Evolutionary conservation across 2,329 filamentous ascomycete species (phyloP), one percentile per base, ranked within the genome.

Genomic region (Aotearoamyces nothofagi): DNA sequence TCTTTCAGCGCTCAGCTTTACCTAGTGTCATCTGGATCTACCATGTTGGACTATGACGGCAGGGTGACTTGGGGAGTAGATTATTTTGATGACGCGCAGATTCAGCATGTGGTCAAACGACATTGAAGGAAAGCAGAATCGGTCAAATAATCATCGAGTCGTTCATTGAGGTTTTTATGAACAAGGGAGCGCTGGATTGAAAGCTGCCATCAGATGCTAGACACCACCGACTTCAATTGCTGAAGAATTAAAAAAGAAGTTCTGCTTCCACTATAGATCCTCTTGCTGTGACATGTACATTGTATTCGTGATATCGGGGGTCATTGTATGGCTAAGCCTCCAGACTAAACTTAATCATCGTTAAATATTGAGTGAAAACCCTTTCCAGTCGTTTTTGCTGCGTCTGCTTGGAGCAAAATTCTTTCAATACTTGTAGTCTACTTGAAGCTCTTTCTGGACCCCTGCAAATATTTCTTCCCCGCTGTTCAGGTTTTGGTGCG

Each of bases 41-140:
- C 38, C 47, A 36, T 31, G 43, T 36, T 32, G 41, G 43, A 43
- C 39, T 36, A 43, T 41, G 37, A 37, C 33, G 37, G 27, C 38
- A 41, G 42, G 34, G 33, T 47, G 45, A n/a, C 48, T 49, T 45
- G 44, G 43, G 45, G 47, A 46, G 26, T 43, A 37, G 43, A 49
- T 22, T 27, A 38, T 36, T 39, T 31, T 47, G 45, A 44, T 50
- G 47, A 50, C 46, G 47, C 44, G 39, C 35, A 44, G 28, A 38
- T 44, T 45, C 39, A 45, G 45, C 49, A 25, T 45, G 44, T 55
- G 50, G 43, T 42, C 41, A 44, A 35, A 40, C 41, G 36, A 33
- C 37, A 41, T 33, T 35, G 34, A 39, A 41, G 45, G 49, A 46
- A 46, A 40, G 13, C 24, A 41, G 43, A 38, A 40, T 39, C 41